Percentiles rank a stretch among this genome's conserved stretches.
phyloP scores from a whole-genome alignment of 352 stramenopile species.

The Phytophthora palmivora region DNA sequence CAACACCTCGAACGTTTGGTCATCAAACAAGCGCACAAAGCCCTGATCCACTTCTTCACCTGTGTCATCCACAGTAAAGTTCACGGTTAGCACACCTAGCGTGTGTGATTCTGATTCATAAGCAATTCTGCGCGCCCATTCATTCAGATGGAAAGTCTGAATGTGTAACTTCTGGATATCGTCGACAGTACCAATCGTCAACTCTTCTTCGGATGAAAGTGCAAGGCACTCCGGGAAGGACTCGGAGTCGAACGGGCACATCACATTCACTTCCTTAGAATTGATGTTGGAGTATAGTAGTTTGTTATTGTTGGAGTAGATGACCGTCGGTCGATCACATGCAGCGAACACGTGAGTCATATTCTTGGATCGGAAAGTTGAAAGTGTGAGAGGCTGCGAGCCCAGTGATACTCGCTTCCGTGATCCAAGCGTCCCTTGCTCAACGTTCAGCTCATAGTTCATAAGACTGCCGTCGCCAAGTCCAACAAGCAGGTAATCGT shows the following conservation, averaged over 20 bases:
- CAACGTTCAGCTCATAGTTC: conserved; percentile 88
- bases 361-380: conserved; percentile 92
- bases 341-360: conserved; percentile 96
- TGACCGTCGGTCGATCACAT: conserved; percentile 97
- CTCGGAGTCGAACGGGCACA: conserved; percentile 93
- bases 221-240: conserved; percentile 96
- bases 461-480: conserved; percentile 97
- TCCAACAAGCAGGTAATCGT: conserved; percentile 95
- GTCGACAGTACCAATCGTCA: conserved; percentile 98
- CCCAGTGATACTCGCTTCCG: conserved; percentile 96
- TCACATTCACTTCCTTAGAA: conserved; percentile 92
- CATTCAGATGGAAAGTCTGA: conserved; percentile 94
- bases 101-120: conserved; percentile 83
- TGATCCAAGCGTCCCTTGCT: conserved; percentile 55
- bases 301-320: conserved; percentile 97
- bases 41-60: conserved; percentile 88
- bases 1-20: conserved; percentile 96
- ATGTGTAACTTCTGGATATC: conserved; percentile 99
- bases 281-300: conserved; percentile 97
- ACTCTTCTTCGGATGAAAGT: conserved; percentile 93
- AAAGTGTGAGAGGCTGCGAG: conserved; percentile 95
- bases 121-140: conserved; percentile 94
- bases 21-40: conserved; percentile 96
- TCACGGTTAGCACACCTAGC: conserved; percentile 83
- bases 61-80: conserved; percentile 83